Conservation (phyloP, 441 rosid species). For the Syzygium syzygioides region DNA sequence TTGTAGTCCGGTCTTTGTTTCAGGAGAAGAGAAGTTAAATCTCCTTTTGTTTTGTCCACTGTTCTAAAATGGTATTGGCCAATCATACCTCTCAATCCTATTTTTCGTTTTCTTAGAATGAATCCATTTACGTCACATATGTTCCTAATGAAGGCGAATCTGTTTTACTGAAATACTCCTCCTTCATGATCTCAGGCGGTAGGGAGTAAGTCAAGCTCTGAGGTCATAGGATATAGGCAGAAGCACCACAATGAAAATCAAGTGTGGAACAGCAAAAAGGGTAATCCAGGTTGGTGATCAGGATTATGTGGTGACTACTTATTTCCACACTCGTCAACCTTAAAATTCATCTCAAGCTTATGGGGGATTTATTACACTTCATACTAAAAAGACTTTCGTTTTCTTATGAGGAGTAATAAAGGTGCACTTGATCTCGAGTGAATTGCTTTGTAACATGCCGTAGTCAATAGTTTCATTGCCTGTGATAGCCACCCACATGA, state of each 20-base stretch:
- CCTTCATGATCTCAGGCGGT: conserved; percentile 29
- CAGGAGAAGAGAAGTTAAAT: neutral
- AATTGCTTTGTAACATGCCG: neutral
- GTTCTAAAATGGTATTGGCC: neutral
- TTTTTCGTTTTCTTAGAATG: neutral
- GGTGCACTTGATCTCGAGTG: neutral
- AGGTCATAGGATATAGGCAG: conserved; percentile 33
- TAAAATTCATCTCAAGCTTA: neutral
- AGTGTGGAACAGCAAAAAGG: conserved; percentile 39
- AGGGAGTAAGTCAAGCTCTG: conserved; percentile 38
- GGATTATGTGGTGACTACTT: neutral
- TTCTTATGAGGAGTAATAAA: neutral
- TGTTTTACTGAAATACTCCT: neutral
- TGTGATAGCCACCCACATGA: neutral
- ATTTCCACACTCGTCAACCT: neutral
- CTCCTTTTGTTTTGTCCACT: neutral
- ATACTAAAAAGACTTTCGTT: neutral
- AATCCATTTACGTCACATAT: neutral
- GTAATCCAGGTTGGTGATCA: conserved; percentile 31
- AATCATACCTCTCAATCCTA: neutral
- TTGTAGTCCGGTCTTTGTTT: neutral
- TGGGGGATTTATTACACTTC: neutral
- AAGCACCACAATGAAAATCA: conserved; percentile 32
- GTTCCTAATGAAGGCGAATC: neutral
- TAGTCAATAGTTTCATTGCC: neutral